Conservation (phyloP, 306 rosid genomes). For the Cicer bijugum region DNA sequence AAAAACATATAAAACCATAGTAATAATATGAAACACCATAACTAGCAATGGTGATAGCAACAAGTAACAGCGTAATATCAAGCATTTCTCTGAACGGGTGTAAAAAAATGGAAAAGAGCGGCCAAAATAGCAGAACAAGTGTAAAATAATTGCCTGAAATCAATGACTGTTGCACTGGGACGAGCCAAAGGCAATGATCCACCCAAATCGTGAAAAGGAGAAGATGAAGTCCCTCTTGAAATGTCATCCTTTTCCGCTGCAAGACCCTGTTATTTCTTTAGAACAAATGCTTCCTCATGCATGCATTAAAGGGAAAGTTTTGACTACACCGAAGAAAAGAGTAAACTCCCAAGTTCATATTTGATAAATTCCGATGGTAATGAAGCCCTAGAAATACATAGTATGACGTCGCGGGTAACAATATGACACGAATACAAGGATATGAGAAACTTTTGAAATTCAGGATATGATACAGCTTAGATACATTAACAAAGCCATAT, state of each 20-base stretch:
- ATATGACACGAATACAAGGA: too few species aligned
- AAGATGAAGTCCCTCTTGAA: slow-evolving; percentile 60
- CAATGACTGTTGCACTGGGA: slow-evolving; percentile 52
- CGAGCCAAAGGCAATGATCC: slow-evolving; percentile 49
- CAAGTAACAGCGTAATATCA: neutral
- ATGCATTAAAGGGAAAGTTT: slow-evolving; percentile 36
- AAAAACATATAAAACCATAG: neutral
- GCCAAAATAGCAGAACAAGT: neutral
- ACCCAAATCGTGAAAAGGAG: slow-evolving; percentile 55
- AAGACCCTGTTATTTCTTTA: slow-evolving; percentile 84
- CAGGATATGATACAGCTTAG: neutral
- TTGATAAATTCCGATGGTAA: neutral
- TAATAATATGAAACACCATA: neutral
- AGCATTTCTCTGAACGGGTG: neutral
- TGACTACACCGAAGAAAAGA: neutral
- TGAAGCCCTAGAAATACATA: neutral
- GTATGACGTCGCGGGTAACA: neutral
- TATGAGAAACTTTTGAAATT: too few species aligned
- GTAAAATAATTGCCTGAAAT: slow-evolving; percentile 63
- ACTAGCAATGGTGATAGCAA: neutral
- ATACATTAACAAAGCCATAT: neutral
- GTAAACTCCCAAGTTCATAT: slow-evolving; percentile 4
- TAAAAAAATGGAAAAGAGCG: neutral
- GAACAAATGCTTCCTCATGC: slow-evolving; percentile 45
- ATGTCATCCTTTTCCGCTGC: slow-evolving; percentile 72